phyloP scores from a whole-genome alignment of 441 rosid species.

The Viola pubescens region DNA sequence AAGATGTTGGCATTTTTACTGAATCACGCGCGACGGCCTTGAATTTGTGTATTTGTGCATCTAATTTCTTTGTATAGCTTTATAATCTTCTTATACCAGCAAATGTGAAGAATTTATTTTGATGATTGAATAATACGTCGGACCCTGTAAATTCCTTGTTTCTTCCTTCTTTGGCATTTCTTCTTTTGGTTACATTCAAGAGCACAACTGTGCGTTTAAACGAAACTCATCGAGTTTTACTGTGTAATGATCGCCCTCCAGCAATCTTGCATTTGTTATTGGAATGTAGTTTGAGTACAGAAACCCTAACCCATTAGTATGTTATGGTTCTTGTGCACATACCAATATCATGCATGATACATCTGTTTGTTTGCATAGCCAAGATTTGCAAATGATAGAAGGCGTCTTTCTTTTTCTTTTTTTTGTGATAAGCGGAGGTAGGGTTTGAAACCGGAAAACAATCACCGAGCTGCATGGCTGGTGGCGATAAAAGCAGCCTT shows the following conservation, averaged over 20 bases:
- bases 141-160: background rate
- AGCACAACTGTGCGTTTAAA: background rate
- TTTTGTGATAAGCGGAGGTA: too few species aligned
- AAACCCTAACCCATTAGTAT: too few species aligned
- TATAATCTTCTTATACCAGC: constrained; percentile 2
- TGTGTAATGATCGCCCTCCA: too few species aligned
- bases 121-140: background rate
- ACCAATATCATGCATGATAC: too few species aligned
- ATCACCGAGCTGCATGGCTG: background rate
- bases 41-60: background rate
- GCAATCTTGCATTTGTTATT: too few species aligned
- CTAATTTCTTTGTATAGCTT: background rate
- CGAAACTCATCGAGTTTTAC: too few species aligned
- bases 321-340: too few species aligned
- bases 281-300: too few species aligned
- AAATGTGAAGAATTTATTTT: background rate
- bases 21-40: background rate
- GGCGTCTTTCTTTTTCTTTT: too few species aligned
- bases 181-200: background rate
- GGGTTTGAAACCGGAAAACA: too few species aligned
- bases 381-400: too few species aligned
- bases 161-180: background rate
- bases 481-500: background rate
- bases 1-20: constrained; percentile 3
- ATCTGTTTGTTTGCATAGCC: too few species aligned